Conservation (phyloP, 345 rosid species). For the Noccaea caerulescens region DNA sequence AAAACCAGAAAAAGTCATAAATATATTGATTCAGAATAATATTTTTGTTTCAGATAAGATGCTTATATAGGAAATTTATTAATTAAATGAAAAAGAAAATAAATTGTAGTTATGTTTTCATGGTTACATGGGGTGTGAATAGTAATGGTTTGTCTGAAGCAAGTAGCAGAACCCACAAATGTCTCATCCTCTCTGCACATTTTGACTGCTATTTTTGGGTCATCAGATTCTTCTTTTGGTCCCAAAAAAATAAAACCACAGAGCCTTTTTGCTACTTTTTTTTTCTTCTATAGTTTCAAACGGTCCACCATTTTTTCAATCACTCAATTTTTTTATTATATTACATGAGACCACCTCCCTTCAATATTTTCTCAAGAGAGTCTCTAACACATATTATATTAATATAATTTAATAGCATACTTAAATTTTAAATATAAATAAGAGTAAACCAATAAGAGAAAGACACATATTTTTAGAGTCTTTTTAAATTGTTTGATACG, state of each 20-base stretch:
- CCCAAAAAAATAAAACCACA: slow-evolving; percentile 4
- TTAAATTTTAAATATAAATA: too few relatives aligned
- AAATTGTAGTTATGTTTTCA: slow-evolving; percentile 24
- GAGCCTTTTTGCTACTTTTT: slow-evolving; percentile 3
- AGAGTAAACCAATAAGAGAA: too few relatives aligned
- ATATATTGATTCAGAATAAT: background rate
- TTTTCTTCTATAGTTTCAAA: slow-evolving; percentile 1
- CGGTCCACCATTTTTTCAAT: background rate
- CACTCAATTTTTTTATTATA: too few relatives aligned
- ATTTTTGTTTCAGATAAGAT: background rate
- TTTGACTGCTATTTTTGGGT: slow-evolving; percentile 42
- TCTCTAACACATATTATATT: too few relatives aligned
- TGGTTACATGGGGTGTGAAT: slow-evolving; percentile 28
- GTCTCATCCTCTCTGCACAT: slow-evolving; percentile 52
- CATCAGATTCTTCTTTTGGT: slow-evolving; percentile 37
- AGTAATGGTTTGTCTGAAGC: slow-evolving; percentile 26
- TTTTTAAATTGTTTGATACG: too few relatives aligned
- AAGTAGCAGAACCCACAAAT: slow-evolving; percentile 44
- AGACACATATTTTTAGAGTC: too few relatives aligned
- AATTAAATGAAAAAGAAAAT: background rate
- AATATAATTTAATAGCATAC: too few relatives aligned
- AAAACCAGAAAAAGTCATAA: background rate
- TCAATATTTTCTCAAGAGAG: too few relatives aligned
- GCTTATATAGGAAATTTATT: background rate
- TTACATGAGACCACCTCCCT: too few relatives aligned